Base-by-base conservation (phyloP, 768 basidiomycete species). In the Kondoa malvinella region DNA sequence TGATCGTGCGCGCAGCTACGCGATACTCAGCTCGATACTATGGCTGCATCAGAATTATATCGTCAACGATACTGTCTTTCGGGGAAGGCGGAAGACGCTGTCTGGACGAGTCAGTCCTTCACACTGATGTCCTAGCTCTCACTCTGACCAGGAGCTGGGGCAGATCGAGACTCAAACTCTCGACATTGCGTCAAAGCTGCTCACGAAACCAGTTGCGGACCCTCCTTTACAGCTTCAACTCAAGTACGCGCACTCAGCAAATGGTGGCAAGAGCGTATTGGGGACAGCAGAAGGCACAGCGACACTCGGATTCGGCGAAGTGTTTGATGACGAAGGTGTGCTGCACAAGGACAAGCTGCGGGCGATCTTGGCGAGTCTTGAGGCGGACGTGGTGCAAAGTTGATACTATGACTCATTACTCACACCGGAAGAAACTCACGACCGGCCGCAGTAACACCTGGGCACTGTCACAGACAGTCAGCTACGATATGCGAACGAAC, bases 161-260 rank as follows among this genome's bases (percentile, higher is more conserved):
- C 76, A 92, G 87, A 94, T 95, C 75, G 86, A 92, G 60, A 90
- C 89, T 1, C 92, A 96, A 76, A 85, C 86, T 71, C 83, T 96
- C 78, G 87, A 85, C 31, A 81, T 92, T 67, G 81, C 83, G 26
- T 87, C 90, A 2, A 81, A 80, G 32, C 87, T 88, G 2, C 72
- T 80, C 17, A 85, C 88, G 21, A 50, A 57, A 1, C 66, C 65
- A 12, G 72, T 80, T 34, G 79, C 79, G 62, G 81, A 86, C 33
- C 87, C 88, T 29, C 80, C 81, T 60, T 92, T 91, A 77, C 77
- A 81, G 17, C 79, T 94, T 71, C 80, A 81, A 57, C 77, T 87
- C 62, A 80, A 81, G 61, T 92, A 88, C 76, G 80, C 87, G 33
- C 86, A 87, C 69, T 87, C 89, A 31, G 84, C 89, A 1, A 87